These are phyloP conservation scores for Sabuloglossum arenarium DNA, from an alignment of 495 filamentous ascomycete species.

Conservation along the genomic window DNA sequence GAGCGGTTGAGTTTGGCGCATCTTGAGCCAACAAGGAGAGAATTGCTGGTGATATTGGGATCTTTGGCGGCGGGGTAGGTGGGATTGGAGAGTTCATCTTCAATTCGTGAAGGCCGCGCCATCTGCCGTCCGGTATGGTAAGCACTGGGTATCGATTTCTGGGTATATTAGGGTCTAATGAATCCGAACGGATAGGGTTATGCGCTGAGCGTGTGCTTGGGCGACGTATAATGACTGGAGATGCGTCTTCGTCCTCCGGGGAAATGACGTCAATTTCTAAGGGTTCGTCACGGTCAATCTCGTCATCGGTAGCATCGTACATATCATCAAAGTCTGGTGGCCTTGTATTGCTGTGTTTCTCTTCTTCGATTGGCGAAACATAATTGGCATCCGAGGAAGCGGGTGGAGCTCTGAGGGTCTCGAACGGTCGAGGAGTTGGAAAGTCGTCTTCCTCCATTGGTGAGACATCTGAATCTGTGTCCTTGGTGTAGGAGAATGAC, in stretches of 20 bases:
- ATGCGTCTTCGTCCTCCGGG: not conserved
- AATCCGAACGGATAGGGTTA: constrained; percentile 17
- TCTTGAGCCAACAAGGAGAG: constrained; percentile 43
- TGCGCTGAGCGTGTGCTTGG: constrained; percentile 20
- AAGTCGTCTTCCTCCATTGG: not conserved
- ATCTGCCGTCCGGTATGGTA: constrained; percentile 46
- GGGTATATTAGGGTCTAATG: constrained; percentile 19
- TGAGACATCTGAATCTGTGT: not conserved
- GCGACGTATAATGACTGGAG: constrained; percentile 13
- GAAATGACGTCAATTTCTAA: constrained; percentile 15
- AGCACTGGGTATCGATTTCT: constrained; percentile 41
- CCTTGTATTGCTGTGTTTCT: constrained; percentile 26
- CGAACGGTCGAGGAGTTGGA: not conserved
- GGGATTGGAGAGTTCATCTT: constrained; percentile 45
- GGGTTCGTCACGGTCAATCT: constrained; percentile 19
- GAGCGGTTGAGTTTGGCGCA: constrained; percentile 52
- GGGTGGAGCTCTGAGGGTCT: not conserved
- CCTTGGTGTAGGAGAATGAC: constrained; percentile 16
- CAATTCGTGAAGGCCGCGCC: constrained; percentile 23
- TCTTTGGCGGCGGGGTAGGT: constrained; percentile 53
- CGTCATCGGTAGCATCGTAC: constrained; percentile 63
- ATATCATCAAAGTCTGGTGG: constrained; percentile 61
- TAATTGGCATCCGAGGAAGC: constrained; percentile 22
- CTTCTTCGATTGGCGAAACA: not conserved
- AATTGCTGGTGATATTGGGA: constrained; percentile 55